Conservation (phyloP, 768 basidiomycete species). For the Leucocoprinus birnbaumii region DNA sequence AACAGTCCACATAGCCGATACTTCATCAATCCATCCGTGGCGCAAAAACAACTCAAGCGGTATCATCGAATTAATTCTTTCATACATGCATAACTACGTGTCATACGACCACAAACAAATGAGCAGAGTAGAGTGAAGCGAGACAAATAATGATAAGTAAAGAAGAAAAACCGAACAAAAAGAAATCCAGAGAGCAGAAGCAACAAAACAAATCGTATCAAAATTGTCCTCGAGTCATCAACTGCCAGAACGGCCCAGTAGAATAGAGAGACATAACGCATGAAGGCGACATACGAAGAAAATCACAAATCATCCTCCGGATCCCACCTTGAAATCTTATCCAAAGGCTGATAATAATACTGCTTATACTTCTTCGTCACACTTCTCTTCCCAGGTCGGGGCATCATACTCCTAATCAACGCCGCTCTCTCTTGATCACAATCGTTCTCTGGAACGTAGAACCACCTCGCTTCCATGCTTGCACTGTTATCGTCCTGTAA, state of each 20-base stretch:
- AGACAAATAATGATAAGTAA: too few species aligned
- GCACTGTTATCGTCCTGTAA: constrained; percentile 50
- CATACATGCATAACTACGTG: too few species aligned
- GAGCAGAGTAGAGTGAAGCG: too few species aligned
- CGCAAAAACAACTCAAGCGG: too few species aligned
- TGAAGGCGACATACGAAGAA: neutral
- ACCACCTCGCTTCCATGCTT: constrained; percentile 65
- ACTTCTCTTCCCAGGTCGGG: constrained; percentile 66
- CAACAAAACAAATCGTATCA: neutral
- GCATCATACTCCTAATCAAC: constrained; percentile 71
- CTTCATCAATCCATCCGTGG: too few species aligned
- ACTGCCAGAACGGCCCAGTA: neutral
- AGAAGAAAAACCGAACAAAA: too few species aligned
- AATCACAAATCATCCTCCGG: constrained; percentile 56
- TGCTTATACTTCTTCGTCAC: constrained; percentile 85
- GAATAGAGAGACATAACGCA: neutral
- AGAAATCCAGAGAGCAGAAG: neutral
- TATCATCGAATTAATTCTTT: too few species aligned
- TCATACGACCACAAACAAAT: too few species aligned
- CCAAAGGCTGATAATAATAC: constrained; percentile 78
- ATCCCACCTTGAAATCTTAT: constrained; percentile 73
- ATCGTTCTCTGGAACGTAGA: constrained; percentile 73
- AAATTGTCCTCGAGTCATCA: too few species aligned
- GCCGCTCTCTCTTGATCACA: constrained; percentile 67
- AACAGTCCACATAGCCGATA: too few species aligned